Evolutionary conservation across 148 eudicot genomes (phyloP), one percentile per base, ranked within the genome.

Genomic region (Fallopia convolvulus): DNA sequence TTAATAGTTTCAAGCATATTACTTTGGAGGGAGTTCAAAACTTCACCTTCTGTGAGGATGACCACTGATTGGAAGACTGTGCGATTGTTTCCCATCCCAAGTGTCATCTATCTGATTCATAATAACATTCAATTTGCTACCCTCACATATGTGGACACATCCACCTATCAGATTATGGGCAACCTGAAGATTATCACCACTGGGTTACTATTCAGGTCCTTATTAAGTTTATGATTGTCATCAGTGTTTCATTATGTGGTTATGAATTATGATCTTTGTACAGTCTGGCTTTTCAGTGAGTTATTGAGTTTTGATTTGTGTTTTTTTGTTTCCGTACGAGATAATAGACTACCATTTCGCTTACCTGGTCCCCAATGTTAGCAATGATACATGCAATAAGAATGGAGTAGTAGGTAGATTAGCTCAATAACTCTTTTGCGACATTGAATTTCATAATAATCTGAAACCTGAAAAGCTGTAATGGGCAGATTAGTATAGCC

Each of bases 61-160:
- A 95, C 97, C 21, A 95, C 91, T 50, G 97, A 95, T 48, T 95
- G 99, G 99, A 95, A 86, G 81, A 89, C 77, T 74, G 84, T 92
- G 83, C 85, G 97, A n/a, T 72, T 95, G 70, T 95, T 87, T 79
- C 99, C 97, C 30, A 95, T 95, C 60, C 99, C 99, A 3, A 93
- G 98, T 3, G 89, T 95, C 78, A 95, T 95, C 79, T 95, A 95
- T 85, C 88, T 95, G 3, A 80, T 95, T 71, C 99, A 95, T 83
- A 95, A 95, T 80, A 95, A 95, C 79, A 93, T 95, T 77, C 99
- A 95, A 83, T 95, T 95, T 86, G 97, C 99, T 70, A 95, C 99
- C 40, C 85, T 95, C 61, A 95, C 97, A 17, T 95, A 86, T 73
- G 97, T 95, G 82, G 98, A 95, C 82, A 87, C 99, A 50, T 95